Evolutionary conservation across 139 green algal genomes (phyloP).

Genomic region (Haematococcus sp.): DNA sequence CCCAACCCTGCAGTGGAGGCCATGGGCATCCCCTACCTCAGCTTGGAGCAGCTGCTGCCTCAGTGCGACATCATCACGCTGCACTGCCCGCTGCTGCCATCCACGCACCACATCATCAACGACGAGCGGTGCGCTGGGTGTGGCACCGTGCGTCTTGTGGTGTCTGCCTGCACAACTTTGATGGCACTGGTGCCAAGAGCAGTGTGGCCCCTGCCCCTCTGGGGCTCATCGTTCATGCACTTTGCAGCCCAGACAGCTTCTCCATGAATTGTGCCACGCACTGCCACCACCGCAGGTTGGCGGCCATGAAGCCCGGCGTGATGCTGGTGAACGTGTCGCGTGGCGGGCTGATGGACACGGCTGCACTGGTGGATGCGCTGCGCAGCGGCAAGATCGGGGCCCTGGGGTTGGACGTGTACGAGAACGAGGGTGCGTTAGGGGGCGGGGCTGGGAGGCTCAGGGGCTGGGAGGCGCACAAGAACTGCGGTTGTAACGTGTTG

Average conservation of each 20-base stretch:
- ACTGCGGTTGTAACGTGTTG: conserved; percentile 10
- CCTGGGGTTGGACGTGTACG: conserved; percentile 63
- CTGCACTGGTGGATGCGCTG: conserved; percentile 59
- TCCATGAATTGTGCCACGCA: too few relatives aligned
- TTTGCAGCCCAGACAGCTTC: too few relatives aligned
- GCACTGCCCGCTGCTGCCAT: conserved; percentile 64
- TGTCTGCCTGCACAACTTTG: too few relatives aligned
- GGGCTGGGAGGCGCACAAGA: conserved; percentile 24
- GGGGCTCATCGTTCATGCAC: too few relatives aligned
- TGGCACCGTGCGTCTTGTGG: too few relatives aligned
- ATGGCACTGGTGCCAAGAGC: too few relatives aligned
- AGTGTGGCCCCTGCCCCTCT: too few relatives aligned
- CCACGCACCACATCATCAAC: conserved; percentile 76
- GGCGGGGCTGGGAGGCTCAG: background rate
- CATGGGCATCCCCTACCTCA: conserved; percentile 57
- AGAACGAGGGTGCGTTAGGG: conserved; percentile 39
- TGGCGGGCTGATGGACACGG: conserved; percentile 74
- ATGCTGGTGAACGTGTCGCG: conserved; percentile 60
- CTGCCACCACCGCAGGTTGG: conserved; percentile 54
- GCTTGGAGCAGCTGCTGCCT: conserved; percentile 53
- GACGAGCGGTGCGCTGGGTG: conserved; percentile 24
- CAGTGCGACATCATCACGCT: conserved; percentile 62
- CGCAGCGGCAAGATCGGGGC: conserved; percentile 52
- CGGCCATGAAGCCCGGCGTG: conserved; percentile 56
- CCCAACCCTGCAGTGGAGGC: conserved; percentile 42